phyloP scores from a whole-genome alignment of 129 eudicot genomes.

The Flaveria bidentis region DNA sequence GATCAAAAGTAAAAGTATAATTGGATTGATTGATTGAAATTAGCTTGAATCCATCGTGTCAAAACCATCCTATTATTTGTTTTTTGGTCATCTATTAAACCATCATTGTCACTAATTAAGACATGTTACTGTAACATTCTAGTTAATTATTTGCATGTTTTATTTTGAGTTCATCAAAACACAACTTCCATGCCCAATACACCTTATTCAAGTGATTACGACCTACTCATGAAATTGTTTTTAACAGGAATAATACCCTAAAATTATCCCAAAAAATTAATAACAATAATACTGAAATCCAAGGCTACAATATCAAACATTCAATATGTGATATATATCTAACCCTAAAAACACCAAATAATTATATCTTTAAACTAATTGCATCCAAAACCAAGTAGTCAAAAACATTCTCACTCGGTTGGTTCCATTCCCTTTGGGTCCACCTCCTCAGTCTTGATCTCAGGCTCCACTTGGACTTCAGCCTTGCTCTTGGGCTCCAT shows the following conservation, averaged over 20 bases:
- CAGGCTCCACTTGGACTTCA: background rate
- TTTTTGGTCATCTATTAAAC: too few species aligned
- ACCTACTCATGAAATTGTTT: background rate
- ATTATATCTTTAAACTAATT: conserved; percentile 8
- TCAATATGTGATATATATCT: conserved; percentile 25
- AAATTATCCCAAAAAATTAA: background rate
- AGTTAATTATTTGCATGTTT: too few species aligned
- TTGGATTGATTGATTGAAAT: too few species aligned
- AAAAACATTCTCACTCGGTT: conserved; percentile 13
- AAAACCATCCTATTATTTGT: too few species aligned
- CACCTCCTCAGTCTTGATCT: background rate
- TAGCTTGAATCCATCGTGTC: too few species aligned
- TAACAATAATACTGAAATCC: background rate
- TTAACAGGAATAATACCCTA: background rate
- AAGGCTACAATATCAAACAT: conserved; percentile 12
- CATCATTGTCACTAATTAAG: too few species aligned
- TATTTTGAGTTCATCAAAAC: background rate
- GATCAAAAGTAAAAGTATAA: too few species aligned
- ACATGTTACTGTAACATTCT: too few species aligned
- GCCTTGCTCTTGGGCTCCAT: conserved; percentile 4
- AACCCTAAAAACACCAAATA: conserved; percentile 4
- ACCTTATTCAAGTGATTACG: background rate
- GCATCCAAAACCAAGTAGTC: background rate
- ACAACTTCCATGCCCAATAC: background rate
- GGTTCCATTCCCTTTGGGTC: conserved; percentile 4